Evolutionary conservation across 1,139 yeast species (phyloP), one percentile per base, ranked within the genome.

Genomic region (Candida buenavistaensis): DNA sequence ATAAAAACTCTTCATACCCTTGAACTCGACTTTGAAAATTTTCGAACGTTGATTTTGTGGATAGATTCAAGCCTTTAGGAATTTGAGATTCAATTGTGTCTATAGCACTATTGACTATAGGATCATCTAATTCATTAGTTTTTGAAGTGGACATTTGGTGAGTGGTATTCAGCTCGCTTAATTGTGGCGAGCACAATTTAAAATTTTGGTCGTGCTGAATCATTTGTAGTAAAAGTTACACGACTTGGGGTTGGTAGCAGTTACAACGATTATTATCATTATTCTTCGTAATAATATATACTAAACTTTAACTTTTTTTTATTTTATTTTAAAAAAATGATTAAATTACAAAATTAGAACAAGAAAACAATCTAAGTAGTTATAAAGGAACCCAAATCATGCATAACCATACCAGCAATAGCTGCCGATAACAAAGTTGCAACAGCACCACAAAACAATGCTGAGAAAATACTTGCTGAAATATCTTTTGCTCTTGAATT

Each of bases 381-480:
- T 20, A 20, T 17, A 21, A 49, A 59, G 12, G 52, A 52, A 29
- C 42, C 38, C 52, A 74, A 60, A 46, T 77, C 78, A 41, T 78
- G 78, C 53, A 80, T 65, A 24, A 78, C 79, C 84, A 80, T 80
- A 29, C 82, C 83, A 11, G 86, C 84, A 41, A 79, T 75, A 38
- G 81, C 78, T 16, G 86, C 84, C 7, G 82, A 72, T 35, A 75
- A 60, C 41, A 76, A 60, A 5, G 86, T 80, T 19, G 82, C 65
- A 40, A 76, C 62, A 40, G 72, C 70, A 8, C 86, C 86, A 28
- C 75, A 64, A 28, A 76, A 44, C 45, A 80, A 68, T 2, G 84
- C 71, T 25, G 80, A 70, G 28, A 71, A 43, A 35, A 78, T 74
- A 40, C 73, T 54, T 23, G 59, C 42, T 5, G 83, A 64, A 40